Evolutionary conservation across 441 rosid genomes (phyloP).

Genomic region (Syzygium malaccense): DNA sequence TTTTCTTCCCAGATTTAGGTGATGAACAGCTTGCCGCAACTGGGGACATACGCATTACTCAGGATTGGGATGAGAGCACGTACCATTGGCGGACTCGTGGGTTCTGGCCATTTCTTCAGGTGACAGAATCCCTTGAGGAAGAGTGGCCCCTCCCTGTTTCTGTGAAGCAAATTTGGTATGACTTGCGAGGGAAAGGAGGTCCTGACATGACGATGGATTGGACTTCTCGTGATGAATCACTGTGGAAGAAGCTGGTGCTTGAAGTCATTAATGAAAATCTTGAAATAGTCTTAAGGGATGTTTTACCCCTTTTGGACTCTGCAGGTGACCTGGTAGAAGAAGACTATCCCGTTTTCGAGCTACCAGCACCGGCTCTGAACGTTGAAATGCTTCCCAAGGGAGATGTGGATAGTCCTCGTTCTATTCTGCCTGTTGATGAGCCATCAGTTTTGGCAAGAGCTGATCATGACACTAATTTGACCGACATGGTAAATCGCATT

Average conservation of each 20-base stretch:
- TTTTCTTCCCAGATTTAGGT: conserved; percentile 82
- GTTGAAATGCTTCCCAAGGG: conserved; percentile 1
- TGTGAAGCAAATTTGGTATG: conserved; percentile 70
- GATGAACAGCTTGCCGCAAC: conserved; percentile 36
- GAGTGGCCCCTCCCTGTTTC: conserved; percentile 38
- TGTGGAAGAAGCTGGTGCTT: conserved; percentile 45
- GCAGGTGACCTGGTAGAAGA: not conserved
- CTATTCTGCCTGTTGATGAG: conserved; percentile 14
- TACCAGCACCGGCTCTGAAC: conserved; percentile 7
- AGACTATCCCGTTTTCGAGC: not conserved
- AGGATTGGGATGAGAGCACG: conserved; percentile 53
- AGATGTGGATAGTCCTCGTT: conserved; percentile 1
- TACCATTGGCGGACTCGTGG: conserved; percentile 56
- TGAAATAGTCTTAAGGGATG: conserved; percentile 12
- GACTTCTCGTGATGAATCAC: conserved; percentile 35
- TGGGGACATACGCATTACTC: conserved; percentile 40
- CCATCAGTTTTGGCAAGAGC: not conserved
- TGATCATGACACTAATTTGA: not conserved
- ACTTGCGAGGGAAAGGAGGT: conserved; percentile 33
- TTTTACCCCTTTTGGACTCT: not conserved
- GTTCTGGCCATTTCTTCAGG: conserved; percentile 55
- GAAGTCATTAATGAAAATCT: conserved; percentile 41
- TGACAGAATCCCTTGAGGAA: conserved; percentile 34
- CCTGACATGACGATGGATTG: conserved; percentile 41
- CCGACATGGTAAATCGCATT: not conserved